These are phyloP conservation scores for Scutellaria baicalensis DNA, from an alignment of 257 asterid genomes.

Conservation along the genomic window DNA sequence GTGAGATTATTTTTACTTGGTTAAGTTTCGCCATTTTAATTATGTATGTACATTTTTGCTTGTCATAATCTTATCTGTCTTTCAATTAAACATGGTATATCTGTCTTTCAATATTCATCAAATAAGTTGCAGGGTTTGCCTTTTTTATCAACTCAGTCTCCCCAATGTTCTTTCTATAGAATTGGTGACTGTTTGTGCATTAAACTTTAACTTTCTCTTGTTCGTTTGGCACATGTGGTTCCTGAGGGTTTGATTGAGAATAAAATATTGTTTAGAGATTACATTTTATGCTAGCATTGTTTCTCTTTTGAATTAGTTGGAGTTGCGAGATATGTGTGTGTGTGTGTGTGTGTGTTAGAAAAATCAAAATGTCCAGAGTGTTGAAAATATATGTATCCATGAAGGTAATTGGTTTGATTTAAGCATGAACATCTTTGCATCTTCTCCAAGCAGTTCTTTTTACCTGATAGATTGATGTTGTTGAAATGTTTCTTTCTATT, in stretches of 20 bases:
- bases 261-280: too few relatives aligned
- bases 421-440: too few relatives aligned
- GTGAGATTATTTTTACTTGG: not conserved
- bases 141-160: not conserved
- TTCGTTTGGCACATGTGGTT: too few relatives aligned
- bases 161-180: too few relatives aligned
- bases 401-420: too few relatives aligned
- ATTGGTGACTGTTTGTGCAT: too few relatives aligned
- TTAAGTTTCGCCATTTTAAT: not conserved
- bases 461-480: not conserved
- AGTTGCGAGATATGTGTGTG: not conserved
- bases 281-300: too few relatives aligned
- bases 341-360: too few relatives aligned
- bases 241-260: too few relatives aligned
- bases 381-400: too few relatives aligned
- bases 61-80: not conserved
- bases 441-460: not conserved
- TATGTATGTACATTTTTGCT: not conserved
- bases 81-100: not conserved
- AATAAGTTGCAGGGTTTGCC: not conserved
- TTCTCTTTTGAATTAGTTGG: not conserved
- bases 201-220: too few relatives aligned
- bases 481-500: not conserved
- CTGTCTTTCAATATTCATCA: not conserved
- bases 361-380: too few relatives aligned